Percentiles rank a stretch among this genome's conserved stretches.
These are phyloP conservation scores for Piper betle DNA, from an alignment of 164 flowering plant species.

Conservation along the genomic window DNA sequence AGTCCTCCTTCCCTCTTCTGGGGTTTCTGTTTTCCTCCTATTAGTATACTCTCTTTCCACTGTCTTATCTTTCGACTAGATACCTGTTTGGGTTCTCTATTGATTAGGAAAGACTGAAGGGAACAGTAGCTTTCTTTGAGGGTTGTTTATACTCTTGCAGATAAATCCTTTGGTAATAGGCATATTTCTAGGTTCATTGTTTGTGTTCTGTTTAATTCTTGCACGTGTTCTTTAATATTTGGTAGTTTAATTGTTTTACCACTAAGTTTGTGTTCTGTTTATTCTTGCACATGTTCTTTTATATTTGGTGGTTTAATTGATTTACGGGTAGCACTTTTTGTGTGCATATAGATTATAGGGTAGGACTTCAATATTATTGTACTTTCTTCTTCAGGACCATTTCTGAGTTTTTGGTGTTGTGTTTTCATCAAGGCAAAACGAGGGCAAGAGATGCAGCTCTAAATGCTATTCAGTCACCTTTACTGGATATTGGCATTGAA, in stretches of 20 bases:
- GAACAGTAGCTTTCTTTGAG: background rate
- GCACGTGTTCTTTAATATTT: too few relatives aligned
- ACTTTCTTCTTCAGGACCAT: background rate
- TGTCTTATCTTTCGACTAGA: background rate
- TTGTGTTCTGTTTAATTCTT: too few relatives aligned
- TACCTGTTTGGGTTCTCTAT: background rate
- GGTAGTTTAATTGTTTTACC: too few relatives aligned
- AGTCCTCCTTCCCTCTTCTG: background rate
- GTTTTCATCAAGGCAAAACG: constrained; percentile 52
- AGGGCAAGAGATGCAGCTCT: constrained; percentile 96
- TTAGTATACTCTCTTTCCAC: too few relatives aligned
- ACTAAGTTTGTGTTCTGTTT: too few relatives aligned
- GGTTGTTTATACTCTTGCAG: background rate
- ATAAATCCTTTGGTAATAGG: too few relatives aligned
- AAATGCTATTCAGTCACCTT: constrained; percentile 88
- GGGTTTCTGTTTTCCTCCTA: background rate
- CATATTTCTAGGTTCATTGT: too few relatives aligned
- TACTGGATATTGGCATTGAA: constrained; percentile 87
- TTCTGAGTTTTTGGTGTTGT: background rate
- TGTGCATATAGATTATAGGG: background rate
- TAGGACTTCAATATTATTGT: background rate
- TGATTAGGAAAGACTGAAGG: too few relatives aligned
- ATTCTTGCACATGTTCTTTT: too few relatives aligned
- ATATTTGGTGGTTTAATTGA: too few relatives aligned
- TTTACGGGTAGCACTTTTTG: too few relatives aligned